These are phyloP conservation scores for Cinnamomum chago DNA, from an alignment of 164 flowering plant species.

Conservation along the genomic window DNA sequence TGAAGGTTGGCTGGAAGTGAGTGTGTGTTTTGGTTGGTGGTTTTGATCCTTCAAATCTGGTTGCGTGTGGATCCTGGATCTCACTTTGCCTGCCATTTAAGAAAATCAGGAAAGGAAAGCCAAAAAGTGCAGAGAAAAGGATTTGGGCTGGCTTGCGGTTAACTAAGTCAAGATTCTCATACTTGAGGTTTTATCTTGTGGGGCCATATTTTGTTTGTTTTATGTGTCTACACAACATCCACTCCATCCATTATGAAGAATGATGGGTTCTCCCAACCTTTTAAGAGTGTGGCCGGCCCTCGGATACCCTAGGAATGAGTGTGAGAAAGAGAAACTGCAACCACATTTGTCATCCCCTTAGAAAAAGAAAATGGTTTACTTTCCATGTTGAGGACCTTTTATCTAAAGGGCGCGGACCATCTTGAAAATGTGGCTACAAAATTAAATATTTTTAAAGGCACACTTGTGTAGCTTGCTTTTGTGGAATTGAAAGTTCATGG, in stretches of 20 bases:
- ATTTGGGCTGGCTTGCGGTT: constrained; percentile 5
- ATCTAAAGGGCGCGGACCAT: no score
- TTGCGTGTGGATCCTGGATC: constrained; percentile 3
- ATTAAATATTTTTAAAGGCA: no score
- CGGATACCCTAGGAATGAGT: constrained; percentile 14
- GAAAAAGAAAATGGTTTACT: background rate
- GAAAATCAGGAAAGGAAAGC: constrained; percentile 11
- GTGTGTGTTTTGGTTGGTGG: background rate
- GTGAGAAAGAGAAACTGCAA: background rate
- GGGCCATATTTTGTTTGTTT: constrained; percentile 17
- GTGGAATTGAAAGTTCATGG: no score
- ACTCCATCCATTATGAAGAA: constrained; percentile 16
- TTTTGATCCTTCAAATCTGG: constrained; percentile 3
- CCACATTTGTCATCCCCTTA: background rate
- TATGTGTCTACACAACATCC: constrained; percentile 8
- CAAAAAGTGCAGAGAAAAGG: constrained; percentile 5
- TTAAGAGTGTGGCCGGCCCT: constrained; percentile 16
- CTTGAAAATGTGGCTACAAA: no score
- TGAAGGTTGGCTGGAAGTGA: background rate
- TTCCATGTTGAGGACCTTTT: no score
- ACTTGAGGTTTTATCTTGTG: constrained; percentile 22
- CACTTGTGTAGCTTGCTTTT: no score
- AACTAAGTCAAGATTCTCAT: constrained; percentile 51
- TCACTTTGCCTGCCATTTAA: constrained; percentile 6
- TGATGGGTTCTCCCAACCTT: constrained; percentile 16